phyloP scores from a whole-genome alignment of 2,329 filamentous ascomycete species.

The Beauveria scarabaeidicola region DNA sequence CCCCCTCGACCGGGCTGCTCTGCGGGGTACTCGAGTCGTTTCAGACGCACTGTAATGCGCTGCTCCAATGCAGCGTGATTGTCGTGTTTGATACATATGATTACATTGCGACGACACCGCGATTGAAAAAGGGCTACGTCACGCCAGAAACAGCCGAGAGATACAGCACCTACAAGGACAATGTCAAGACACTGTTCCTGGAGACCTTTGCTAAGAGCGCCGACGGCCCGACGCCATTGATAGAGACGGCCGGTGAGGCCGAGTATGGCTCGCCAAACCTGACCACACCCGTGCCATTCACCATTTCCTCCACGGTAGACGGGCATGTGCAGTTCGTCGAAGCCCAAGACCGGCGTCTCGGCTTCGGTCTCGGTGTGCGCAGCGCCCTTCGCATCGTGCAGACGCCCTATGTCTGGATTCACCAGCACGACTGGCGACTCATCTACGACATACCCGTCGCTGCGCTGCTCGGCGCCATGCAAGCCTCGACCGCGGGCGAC shows the following conservation, averaged over 20 bases:
- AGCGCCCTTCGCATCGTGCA: slow-evolving; percentile 36
- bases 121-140: slow-evolving; percentile 46
- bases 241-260: slow-evolving; percentile 25
- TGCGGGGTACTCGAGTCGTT: slow-evolving; percentile 38
- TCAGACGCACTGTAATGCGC: slow-evolving; percentile 28
- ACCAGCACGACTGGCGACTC: slow-evolving; percentile 49
- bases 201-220: slow-evolving; percentile 11
- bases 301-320: slow-evolving; percentile 26
- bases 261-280: slow-evolving; percentile 37
- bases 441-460: slow-evolving; percentile 35
- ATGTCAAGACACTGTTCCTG: slow-evolving; percentile 33
- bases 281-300: slow-evolving; percentile 29
- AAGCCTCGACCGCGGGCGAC: slow-evolving; percentile 20
- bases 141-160: slow-evolving; percentile 34
- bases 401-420: slow-evolving; percentile 48
- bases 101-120: slow-evolving; percentile 31
- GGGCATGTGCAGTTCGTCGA: slow-evolving; percentile 40
- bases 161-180: slow-evolving; percentile 38
- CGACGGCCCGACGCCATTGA: background rate
- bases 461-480: slow-evolving; percentile 39
- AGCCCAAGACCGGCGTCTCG: slow-evolving; percentile 35
- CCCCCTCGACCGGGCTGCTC: slow-evolving; percentile 44
- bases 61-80: slow-evolving; percentile 36
- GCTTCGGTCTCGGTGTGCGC: slow-evolving; percentile 46
- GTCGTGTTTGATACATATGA: slow-evolving; percentile 47